A percentile compares a stretch with the other conserved stretches of the same genome.
Conservation (phyloP, 306 rosid species). For the Carpinus fangiana region DNA sequence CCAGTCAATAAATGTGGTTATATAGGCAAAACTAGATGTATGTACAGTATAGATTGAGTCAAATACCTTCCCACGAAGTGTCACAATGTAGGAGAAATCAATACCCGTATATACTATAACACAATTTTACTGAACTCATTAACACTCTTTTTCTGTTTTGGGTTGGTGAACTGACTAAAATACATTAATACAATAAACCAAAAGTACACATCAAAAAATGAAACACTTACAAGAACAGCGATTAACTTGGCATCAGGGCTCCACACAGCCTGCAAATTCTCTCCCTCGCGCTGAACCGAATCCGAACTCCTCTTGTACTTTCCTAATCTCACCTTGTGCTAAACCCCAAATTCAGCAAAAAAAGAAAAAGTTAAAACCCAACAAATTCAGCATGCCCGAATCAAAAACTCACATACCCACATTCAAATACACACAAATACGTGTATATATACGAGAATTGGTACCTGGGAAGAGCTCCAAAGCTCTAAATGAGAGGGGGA, state of each 20-base stretch:
- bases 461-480: slow-evolving; percentile 92
- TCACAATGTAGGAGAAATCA: background rate
- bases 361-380: slow-evolving; percentile 40
- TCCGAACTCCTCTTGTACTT: slow-evolving; percentile 85
- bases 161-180: background rate
- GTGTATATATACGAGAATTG: background rate
- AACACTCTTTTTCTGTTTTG: background rate
- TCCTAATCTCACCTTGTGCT: slow-evolving; percentile 92
- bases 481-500: slow-evolving; percentile 89
- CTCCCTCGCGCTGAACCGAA: slow-evolving; percentile 82
- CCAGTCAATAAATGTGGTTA: background rate
- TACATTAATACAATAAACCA: background rate
- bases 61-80: background rate
- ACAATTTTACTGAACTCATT: background rate
- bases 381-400: slow-evolving; percentile 29
- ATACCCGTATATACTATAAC: background rate
- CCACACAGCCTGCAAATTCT: slow-evolving; percentile 94
- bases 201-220: background rate
- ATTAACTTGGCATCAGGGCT: slow-evolving; percentile 89
- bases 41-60: background rate
- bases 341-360: slow-evolving; percentile 29
- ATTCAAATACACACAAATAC: background rate
- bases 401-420: slow-evolving; percentile 18
- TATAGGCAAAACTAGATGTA: background rate
- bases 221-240: slow-evolving; percentile 71